Percentiles rank a stretch among this genome's conserved stretches.
phyloP scores from a whole-genome alignment of 2,329 filamentous ascomycete species.

The Alternaria triticimaculans region DNA sequence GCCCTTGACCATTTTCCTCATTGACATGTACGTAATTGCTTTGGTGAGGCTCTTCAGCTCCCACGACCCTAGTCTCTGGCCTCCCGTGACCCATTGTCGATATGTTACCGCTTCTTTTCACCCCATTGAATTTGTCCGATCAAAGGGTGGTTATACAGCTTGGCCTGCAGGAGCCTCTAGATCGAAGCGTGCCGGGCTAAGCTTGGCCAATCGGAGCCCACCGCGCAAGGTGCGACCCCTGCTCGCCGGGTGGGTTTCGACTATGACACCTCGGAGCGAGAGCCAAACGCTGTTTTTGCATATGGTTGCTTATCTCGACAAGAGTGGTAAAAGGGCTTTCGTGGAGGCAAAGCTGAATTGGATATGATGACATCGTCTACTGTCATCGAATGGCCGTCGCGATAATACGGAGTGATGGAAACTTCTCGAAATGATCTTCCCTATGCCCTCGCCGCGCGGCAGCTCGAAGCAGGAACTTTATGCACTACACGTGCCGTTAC shows the following conservation, averaged over 20 bases:
- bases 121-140: slow-evolving; percentile 3
- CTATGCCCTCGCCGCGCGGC: not conserved
- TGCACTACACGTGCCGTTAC: not conserved
- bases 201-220: slow-evolving; percentile 2
- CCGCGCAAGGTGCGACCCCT: not conserved
- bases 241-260: not conserved
- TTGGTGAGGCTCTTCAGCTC: not conserved
- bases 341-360: not conserved
- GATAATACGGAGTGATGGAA: not conserved
- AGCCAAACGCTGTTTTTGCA: not conserved
- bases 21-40: slow-evolving; percentile 7
- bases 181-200: not conserved
- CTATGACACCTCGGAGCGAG: not conserved
- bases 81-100: not conserved
- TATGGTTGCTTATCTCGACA: slow-evolving; percentile 1
- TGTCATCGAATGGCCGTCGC: not conserved
- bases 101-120: slow-evolving; percentile 1
- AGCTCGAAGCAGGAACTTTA: not conserved
- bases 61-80: not conserved
- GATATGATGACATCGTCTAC: not conserved
- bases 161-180: slow-evolving; percentile 8
- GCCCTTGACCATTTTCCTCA: not conserved
- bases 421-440: not conserved
- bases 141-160: slow-evolving; percentile 3
- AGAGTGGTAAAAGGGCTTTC: not conserved